These are phyloP conservation scores for Baudoinia panamericana DNA, from an alignment of 495 filamentous ascomycete species.

Conservation along the genomic window DNA sequence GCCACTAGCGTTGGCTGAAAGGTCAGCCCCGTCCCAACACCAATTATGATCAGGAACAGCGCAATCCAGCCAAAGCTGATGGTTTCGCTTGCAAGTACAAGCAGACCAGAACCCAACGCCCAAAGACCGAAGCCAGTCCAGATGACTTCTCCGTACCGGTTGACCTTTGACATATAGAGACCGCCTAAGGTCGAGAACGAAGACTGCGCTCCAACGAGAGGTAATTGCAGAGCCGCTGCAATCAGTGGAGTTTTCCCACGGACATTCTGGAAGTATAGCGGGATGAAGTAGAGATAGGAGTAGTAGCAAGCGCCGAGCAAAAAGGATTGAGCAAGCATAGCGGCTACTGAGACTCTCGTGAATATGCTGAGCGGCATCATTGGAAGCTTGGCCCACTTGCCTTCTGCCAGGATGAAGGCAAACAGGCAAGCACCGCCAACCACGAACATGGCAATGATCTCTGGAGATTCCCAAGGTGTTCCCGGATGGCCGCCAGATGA, in stretches of 20 bases:
- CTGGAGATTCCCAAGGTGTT: slow-evolving; percentile 46
- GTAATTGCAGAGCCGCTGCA: slow-evolving; percentile 37
- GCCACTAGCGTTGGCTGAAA: slow-evolving; percentile 53
- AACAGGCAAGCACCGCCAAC: slow-evolving; percentile 37
- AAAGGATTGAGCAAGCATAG: slow-evolving; percentile 47
- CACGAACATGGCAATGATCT: slow-evolving; percentile 49
- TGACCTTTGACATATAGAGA: slow-evolving; percentile 42
- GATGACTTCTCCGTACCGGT: slow-evolving; percentile 46
- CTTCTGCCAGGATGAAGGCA: slow-evolving; percentile 43
- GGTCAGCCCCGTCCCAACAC: slow-evolving; percentile 43
- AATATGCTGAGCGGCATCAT: slow-evolving; percentile 51
- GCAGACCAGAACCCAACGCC: slow-evolving; percentile 43
- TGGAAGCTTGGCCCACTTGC: slow-evolving; percentile 43
- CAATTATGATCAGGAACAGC: slow-evolving; percentile 40
- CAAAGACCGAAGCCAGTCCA: slow-evolving; percentile 42
- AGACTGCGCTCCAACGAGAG: slow-evolving; percentile 42
- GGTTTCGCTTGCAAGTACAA: slow-evolving; percentile 36
- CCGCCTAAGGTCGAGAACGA: slow-evolving; percentile 40
- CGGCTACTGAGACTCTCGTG: slow-evolving; percentile 38
- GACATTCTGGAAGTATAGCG: slow-evolving; percentile 37
- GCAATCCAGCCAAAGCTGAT: slow-evolving; percentile 40
- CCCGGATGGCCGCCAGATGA: slow-evolving; percentile 46
- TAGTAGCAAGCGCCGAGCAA: slow-evolving; percentile 48
- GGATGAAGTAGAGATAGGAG: slow-evolving; percentile 38
- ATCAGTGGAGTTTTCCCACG: slow-evolving; percentile 25